Evolutionary conservation across 148 eudicot genomes (phyloP).

Genomic region (Vaccinium darrowii): DNA sequence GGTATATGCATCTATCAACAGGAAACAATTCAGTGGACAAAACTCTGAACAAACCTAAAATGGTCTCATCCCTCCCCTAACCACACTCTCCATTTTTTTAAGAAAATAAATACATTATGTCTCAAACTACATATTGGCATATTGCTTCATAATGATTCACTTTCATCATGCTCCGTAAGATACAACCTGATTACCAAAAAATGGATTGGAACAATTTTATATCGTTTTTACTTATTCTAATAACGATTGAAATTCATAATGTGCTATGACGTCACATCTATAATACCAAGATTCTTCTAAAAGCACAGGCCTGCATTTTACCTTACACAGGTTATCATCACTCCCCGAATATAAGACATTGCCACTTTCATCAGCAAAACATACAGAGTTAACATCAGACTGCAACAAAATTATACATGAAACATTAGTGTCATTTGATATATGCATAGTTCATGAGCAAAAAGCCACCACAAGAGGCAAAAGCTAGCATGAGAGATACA

Average conservation of each 20-base stretch:
- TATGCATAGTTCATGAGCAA: not conserved
- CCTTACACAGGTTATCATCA: conserved; percentile 82
- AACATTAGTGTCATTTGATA: not conserved
- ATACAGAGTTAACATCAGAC: conserved; percentile 91
- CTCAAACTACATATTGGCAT: not conserved
- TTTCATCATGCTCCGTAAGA: not conserved
- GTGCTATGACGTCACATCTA: conserved; percentile 1
- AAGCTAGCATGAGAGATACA: not conserved
- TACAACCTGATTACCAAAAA: not conserved
- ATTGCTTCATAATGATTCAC: not conserved
- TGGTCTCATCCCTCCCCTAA: not conserved
- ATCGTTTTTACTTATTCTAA: not conserved
- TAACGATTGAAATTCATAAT: not conserved
- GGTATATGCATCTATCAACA: not conserved
- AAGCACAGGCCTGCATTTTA: conserved; percentile 20
- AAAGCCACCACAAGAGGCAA: conserved; percentile 4
- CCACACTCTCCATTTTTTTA: not conserved
- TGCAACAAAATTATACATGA: conserved; percentile 35
- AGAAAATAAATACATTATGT: not conserved
- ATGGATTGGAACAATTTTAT: not conserved
- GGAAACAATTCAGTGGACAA: not conserved
- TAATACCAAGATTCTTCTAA: not conserved
- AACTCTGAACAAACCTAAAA: not conserved
- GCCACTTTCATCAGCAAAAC: conserved; percentile 90
- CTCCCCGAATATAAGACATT: conserved; percentile 82